Percentiles rank a stretch among this genome's conserved stretches.
Evolutionary conservation across 306 rosid species (phyloP).

Genomic region (Vigna angularis): DNA sequence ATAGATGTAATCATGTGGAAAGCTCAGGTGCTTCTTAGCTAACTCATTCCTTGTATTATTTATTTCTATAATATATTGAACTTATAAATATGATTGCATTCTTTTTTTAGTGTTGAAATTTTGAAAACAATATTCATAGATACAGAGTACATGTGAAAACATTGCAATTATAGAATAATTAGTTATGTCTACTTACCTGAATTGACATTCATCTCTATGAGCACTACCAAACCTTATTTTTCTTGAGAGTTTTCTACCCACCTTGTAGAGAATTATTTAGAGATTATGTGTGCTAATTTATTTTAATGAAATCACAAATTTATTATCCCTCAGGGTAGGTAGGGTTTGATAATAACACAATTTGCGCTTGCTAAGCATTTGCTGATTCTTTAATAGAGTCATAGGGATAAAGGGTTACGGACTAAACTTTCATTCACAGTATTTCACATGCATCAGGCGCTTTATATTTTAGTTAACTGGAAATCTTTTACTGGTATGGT

Average conservation of each 20-base stretch:
- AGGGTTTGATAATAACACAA: neutral
- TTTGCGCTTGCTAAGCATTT: conserved; percentile 24
- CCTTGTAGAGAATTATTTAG: too few relatives aligned
- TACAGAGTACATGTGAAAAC: too few relatives aligned
- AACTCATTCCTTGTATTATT: conserved; percentile 16
- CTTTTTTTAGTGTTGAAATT: too few relatives aligned
- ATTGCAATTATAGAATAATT: too few relatives aligned
- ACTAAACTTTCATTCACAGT: neutral
- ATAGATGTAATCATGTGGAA: conserved; percentile 16
- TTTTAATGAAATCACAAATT: too few relatives aligned
- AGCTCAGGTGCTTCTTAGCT: conserved; percentile 2
- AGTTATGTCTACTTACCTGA: too few relatives aligned
- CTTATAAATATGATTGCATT: neutral
- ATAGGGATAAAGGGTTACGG: neutral
- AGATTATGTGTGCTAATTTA: too few relatives aligned
- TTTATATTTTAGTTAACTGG: neutral
- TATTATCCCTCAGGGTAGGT: too few relatives aligned
- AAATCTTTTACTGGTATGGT: conserved; percentile 14
- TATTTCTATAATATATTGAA: neutral
- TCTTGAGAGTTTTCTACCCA: too few relatives aligned
- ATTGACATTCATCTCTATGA: too few relatives aligned
- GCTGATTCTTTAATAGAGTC: neutral
- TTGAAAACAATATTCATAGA: too few relatives aligned
- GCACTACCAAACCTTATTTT: too few relatives aligned
- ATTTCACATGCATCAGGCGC: neutral